A percentile compares a stretch with the other conserved stretches of the same genome.
phyloP scores from a whole-genome alignment of 2,329 filamentous ascomycete genomes.

The Byssothecium circinans region DNA sequence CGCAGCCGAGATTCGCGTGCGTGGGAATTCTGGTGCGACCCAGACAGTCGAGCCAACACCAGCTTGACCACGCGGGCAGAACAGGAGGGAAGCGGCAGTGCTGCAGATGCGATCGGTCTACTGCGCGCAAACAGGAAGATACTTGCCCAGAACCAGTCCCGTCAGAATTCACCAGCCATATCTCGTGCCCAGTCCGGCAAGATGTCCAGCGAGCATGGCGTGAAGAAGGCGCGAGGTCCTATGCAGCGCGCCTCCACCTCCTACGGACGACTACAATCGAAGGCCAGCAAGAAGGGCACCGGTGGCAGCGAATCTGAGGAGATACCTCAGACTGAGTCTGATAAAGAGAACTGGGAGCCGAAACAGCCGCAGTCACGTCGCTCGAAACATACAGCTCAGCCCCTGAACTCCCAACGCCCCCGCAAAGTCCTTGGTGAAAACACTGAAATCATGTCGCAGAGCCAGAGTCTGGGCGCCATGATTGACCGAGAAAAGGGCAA shows the following conservation, averaged over 20 bases:
- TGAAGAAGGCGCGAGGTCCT: constrained; percentile 38
- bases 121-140: constrained; percentile 67
- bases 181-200: constrained; percentile 32
- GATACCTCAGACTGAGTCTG: constrained; percentile 70
- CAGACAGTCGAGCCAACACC: constrained; percentile 66
- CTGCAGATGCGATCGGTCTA: constrained; percentile 78
- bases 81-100: constrained; percentile 77
- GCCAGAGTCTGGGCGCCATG: constrained; percentile 40
- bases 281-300: constrained; percentile 23
- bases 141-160: constrained; percentile 59
- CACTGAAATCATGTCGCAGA: constrained; percentile 44
- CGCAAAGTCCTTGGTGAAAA: constrained; percentile 54
- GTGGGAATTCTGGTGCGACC: constrained; percentile 90
- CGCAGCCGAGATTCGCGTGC: constrained; percentile 83
- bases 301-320: constrained; percentile 48
- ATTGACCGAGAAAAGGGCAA: constrained; percentile 35
- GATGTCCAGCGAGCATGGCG: constrained; percentile 34
- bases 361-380: constrained; percentile 36
- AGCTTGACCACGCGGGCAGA: constrained; percentile 80
- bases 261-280: constrained; percentile 38
- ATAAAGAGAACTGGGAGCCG: constrained; percentile 91
- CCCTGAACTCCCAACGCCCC: constrained; percentile 34
- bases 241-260: constrained; percentile 42
- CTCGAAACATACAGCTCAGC: constrained; percentile 24
- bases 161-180: constrained; percentile 61